Base-by-base conservation (phyloP, 148 eudicot genomes). In the Chenopodium formosanum region DNA sequence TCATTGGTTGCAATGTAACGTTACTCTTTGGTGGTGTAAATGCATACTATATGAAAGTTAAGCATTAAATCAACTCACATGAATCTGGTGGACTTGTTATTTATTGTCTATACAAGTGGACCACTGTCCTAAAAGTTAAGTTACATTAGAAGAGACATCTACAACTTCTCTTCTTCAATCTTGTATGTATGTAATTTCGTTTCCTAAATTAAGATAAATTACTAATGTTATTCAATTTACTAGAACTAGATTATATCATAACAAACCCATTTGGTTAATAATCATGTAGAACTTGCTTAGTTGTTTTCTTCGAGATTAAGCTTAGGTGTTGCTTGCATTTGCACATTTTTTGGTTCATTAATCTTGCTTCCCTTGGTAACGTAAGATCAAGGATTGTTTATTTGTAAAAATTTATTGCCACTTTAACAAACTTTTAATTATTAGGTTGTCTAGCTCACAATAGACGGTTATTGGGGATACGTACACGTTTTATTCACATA, bases 61-160 rank as follows among this genome's bases (percentile, higher is more conserved):
- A 37, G 95, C 98, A 93, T 90, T 94, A 80, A 93, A 86, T 90
- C 73, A 80, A 80, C 66, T 93, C 98, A 94, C 97, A 91, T 90
- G 98, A 88, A 79, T 86, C 82, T 86, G 90, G 87, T 89, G 82
- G 89, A 20, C 84, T 86, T 80, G 86, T 67, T 79, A 84, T 78
- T 74, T 5, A 83, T 83, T 87, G 77, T 83, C 62, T 74, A 71
- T 74, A 84, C 83, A 64, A 77, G 32, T 76, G 86, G 86, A 76
- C 86, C 86, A 76, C 81, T 76, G 20, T 63, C 81, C 65, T 80
- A 82, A 77, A 53, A 81, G 82, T 84, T 78, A 81, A 77, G 76
- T 83, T 87, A 69, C 83, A 78, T 80, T 63, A 78, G 50, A 75
- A 75, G 67, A 37, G 75, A 78, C 69, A 48, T 76, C 80, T 76